phyloP scores from a whole-genome alignment of 352 stramenopile species.

The Globisporangium radiosum region DNA sequence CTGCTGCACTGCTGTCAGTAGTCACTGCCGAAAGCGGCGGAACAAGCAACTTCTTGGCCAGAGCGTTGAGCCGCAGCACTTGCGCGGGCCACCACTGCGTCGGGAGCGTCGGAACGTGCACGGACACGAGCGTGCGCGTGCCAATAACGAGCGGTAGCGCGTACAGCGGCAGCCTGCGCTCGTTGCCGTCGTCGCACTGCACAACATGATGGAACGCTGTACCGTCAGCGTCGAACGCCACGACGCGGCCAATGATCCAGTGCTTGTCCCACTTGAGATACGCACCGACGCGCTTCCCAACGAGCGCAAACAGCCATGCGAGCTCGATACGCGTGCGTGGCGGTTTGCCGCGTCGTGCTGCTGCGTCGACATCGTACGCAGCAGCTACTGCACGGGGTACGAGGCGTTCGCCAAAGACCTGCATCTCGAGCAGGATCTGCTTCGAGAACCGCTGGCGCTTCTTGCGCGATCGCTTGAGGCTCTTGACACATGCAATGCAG shows the following conservation, averaged over 20 bases:
- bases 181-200: constrained; percentile 62
- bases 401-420: constrained; percentile 63
- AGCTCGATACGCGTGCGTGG: constrained; percentile 42
- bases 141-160: constrained; percentile 63
- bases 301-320: constrained; percentile 44
- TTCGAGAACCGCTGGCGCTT: constrained; percentile 77
- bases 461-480: constrained; percentile 72
- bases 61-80: constrained; percentile 53
- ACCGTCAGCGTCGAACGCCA: constrained; percentile 49
- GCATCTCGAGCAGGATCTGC: constrained; percentile 83
- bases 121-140: constrained; percentile 56
- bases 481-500: constrained; percentile 51
- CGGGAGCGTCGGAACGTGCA: constrained; percentile 49
- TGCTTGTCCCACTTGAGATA: constrained; percentile 74
- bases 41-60: constrained; percentile 44
- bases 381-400: constrained; percentile 53
- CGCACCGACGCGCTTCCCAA: constrained; percentile 61
- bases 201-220: constrained; percentile 51
- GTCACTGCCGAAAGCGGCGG: constrained; percentile 16
- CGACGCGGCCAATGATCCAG: constrained; percentile 66
- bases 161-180: constrained; percentile 58
- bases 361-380: constrained; percentile 37
- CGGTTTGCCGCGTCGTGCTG: constrained; percentile 36
- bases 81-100: constrained; percentile 76
- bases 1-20: constrained; percentile 15